Evolutionary conservation across 352 stramenopile species (phyloP), one percentile per base, ranked within the genome.

Genomic region (Globisporangium middletonii): DNA sequence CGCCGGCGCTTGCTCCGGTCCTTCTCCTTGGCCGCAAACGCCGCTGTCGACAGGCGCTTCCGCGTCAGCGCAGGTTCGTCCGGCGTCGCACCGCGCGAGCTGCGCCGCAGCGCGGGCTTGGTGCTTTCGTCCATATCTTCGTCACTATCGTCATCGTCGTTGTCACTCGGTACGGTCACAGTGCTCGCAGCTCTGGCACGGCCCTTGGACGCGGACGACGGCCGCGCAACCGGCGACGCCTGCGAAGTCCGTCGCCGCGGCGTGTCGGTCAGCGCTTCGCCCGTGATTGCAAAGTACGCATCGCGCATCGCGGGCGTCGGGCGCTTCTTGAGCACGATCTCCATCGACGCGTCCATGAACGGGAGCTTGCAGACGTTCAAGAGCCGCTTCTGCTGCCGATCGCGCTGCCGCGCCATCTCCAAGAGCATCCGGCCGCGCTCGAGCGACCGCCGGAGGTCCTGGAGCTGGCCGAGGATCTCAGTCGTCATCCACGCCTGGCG

Each of bases 351-450:
- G 42, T 86, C 71, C 79, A 91, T 83, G 23, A 83, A 75, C 38
- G 74, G 75, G 30, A 87, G 60, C 49, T 72, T 70, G 57, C 67
- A 88, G 0, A 83, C 18, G 57, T 83, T 86, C 38, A 92, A 58
- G 52, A 93, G 56, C 19, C 83, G 78, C 57, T 91, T 94, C 33
- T 90, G 84, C 58, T 88, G 82, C n/a, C 84, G 77, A 63, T 95
- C 86, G 41, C 86, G 83, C 52, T 94, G 86, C 9, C 83, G 78
- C 7, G 75, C 71, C 86, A 95, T 92, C 55, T 95, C 83, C 0
- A 94, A 57, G 44, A 95, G 73, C 83, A 95, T 92, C 9, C 86
- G 70, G 9, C 82, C 83, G 44, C 86, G 83, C 52, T 95, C 86
- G 12, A 93, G 67, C 0, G 82, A 84, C n/a, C 74, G 75, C 19